Base-by-base conservation (phyloP, 148 eudicot genomes). In the Rhododendron henanense region DNA sequence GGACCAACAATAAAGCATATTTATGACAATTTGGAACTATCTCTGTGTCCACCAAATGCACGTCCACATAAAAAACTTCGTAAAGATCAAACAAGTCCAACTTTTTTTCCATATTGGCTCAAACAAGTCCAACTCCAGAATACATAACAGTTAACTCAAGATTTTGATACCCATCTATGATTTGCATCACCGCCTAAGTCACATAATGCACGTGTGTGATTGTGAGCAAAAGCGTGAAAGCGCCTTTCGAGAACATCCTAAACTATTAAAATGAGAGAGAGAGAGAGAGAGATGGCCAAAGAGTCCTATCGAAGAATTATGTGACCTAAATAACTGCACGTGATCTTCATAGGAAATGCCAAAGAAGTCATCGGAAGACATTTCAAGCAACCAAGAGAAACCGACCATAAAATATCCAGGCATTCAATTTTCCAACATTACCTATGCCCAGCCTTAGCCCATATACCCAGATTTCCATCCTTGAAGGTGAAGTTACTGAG, bases 141-240 rank as follows among this genome's bases (percentile, higher is more conserved):
- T 81, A 61, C 63, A 59, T 67, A 86, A 69, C 67, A 86, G 84
- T 84, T 74, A 83, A 33, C 59, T 78, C 25, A 55, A 69, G 78
- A 51, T 53, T 76, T 19, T n/a, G 69, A 35, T 57, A 25, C 78
- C 82, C 51, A 83, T 85, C 59, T 6, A 10, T 53, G 76, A 51
- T 73, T 16, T 71, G 59, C 88, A 63, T 84, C 79, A 9, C 84
- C 84, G 5, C 59, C 59, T 13, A 53, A 53, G 18, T 53, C 59
- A 14, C 18, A 53, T 53, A 53, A 53, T 53, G 15, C 10, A 14
- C 15, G 18, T 53, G 59, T 3, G 18, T 53, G 59, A 53, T 15
- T 16, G 59, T 51, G 57, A 51, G 57, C 57, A 51, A 44, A 44
- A 44, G 1, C 45, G 4, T 13, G 59, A 53, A 53, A 53, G 59